These are phyloP conservation scores for Nematocida homosporus DNA, from an alignment of 371 early-diverging fungal species.

Conservation along the genomic window DNA sequence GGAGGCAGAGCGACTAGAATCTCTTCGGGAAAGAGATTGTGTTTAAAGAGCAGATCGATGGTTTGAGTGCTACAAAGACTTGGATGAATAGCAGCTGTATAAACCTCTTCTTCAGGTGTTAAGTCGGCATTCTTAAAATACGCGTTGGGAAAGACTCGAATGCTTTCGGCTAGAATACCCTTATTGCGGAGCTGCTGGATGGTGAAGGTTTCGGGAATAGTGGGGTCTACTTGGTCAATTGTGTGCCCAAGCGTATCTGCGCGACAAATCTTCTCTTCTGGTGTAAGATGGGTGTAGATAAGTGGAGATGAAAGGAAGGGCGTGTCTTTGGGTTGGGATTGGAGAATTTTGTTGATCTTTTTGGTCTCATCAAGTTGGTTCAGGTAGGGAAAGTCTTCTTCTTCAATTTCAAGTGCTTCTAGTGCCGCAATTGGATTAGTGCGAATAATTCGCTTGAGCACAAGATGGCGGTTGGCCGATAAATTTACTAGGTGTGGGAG, in stretches of 20 bases:
- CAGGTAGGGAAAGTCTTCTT: conserved; percentile 19
- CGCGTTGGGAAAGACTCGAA: background rate
- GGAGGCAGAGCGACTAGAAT: conserved; percentile 16
- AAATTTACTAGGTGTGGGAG: too few species aligned
- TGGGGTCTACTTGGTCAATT: conserved; percentile 3
- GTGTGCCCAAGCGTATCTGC: conserved; percentile 1
- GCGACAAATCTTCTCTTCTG: conserved; percentile 14
- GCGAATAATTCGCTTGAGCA: conserved; percentile 13
- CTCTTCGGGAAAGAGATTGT: conserved; percentile 29
- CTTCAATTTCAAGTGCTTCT: conserved; percentile 2
- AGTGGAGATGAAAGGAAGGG: background rate
- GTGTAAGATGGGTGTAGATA: conserved; percentile 27
- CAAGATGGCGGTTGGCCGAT: background rate
- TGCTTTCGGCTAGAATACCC: conserved; percentile 14
- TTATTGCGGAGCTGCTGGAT: conserved; percentile 9
- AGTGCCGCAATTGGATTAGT: background rate
- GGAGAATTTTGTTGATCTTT: conserved; percentile 18
- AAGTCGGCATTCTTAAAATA: conserved; percentile 24
- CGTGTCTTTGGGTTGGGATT: background rate
- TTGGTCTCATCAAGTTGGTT: conserved; percentile 26
- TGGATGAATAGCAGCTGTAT: conserved; percentile 17
- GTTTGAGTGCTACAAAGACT: background rate
- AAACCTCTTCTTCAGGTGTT: conserved; percentile 22
- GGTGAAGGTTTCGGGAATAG: background rate
- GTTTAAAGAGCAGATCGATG: conserved; percentile 34